Percentiles rank a stretch among this genome's conserved stretches.
Evolutionary conservation across 257 asterid genomes (phyloP).

Genomic region (Mitragyna speciosa): DNA sequence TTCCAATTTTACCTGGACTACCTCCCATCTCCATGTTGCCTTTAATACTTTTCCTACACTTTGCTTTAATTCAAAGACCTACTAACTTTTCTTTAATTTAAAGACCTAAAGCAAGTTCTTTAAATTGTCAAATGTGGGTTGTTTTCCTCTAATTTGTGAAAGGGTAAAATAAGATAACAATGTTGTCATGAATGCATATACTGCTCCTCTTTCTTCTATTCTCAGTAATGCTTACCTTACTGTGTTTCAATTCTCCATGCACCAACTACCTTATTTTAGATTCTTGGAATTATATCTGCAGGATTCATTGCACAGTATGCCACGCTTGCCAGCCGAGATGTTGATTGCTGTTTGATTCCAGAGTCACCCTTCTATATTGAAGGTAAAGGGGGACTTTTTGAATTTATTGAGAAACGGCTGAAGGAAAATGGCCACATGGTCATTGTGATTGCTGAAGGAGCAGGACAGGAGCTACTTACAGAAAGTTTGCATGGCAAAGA

Average conservation of each 20-base stretch:
- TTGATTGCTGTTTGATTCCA: conserved; percentile 92
- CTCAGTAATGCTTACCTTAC: not conserved
- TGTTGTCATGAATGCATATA: not conserved
- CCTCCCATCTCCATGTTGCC: not conserved
- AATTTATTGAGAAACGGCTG: conserved; percentile 62
- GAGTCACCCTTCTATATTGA: conserved; percentile 89
- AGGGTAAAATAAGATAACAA: not conserved
- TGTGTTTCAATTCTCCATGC: not conserved
- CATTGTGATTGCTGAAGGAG: conserved; percentile 92
- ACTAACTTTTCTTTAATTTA: not conserved
- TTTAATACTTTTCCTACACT: not conserved
- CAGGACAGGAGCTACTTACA: conserved; percentile 81
- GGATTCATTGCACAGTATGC: conserved; percentile 96
- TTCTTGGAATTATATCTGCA: conserved; percentile 30
- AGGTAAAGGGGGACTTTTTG: conserved; percentile 80
- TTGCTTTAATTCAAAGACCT: not conserved
- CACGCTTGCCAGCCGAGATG: conserved; percentile 96
- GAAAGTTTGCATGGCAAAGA: conserved; percentile 34
- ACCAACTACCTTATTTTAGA: not conserved
- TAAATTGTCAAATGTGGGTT: not conserved
- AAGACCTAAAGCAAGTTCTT: not conserved
- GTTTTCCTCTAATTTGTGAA: not conserved
- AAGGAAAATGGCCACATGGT: conserved; percentile 93
- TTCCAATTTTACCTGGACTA: not conserved
- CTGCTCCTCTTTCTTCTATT: not conserved